Evolutionary conservation across 2,329 filamentous ascomycete genomes (phyloP), one percentile per base, ranked within the genome.

Genomic region (Ustulina deusta): DNA sequence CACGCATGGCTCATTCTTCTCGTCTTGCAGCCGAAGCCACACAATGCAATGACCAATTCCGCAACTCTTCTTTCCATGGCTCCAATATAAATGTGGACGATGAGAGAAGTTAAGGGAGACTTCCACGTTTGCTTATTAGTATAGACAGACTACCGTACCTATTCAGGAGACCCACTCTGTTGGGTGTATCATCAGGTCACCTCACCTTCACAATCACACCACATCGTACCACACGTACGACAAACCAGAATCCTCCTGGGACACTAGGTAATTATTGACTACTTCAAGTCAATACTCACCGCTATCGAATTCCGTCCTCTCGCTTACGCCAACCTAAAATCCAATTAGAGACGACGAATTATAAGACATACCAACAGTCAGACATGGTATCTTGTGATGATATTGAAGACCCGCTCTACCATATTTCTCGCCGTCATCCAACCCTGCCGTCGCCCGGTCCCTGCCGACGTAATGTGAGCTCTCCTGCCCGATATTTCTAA

Each of bases 101-200:
- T 6, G 27, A 22, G 22, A 4, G 22, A 29, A 56, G 7, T 58
- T n/a, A 38, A 63, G 44, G 29, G 29, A 48, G 6, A 52, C 15
- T 10, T n/a, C 20, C 10, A 20, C 49, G 13, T 54, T 54, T 36
- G 3, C n/a, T 20, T 46, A 20, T 11, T 49, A 49, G 25, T 6
- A 7, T 32, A 32, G 29, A 32, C 29, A 46, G 20, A 22, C 42
- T 22, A 22, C 34, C 3, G 34, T n/a, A n/a, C 11, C 38, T 13
- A 5, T 29, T n/a, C 15, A 17, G n/a, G 40, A 52, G 61, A 44
- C 29, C 51, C 64, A 57, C 63, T 63, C 64, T 51, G 57, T 65
- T 25, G 17, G 51, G 38, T 34, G 59, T 69, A 63, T 71, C 69
- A 74, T 74, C 72, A 63, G 40, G 69, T 72, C 71, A 74, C 71